Evolutionary conservation across 1,139 yeast genomes (phyloP).

Genomic region (Yamadazyma sp.): DNA sequence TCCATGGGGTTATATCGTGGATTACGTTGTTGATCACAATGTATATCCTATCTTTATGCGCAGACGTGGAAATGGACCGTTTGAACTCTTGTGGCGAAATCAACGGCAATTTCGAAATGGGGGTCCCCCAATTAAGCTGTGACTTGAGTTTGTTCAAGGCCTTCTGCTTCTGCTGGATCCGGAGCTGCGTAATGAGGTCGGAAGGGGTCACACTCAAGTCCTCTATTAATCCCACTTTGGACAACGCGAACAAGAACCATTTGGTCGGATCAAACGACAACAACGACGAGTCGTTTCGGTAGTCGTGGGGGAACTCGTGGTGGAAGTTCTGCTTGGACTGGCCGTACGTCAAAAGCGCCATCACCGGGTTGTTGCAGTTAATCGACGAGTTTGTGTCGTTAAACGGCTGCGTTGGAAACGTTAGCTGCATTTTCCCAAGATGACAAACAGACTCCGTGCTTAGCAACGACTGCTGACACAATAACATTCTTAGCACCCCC

Average conservation of each 20-base stretch:
- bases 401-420: slow-evolving; percentile 55
- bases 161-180: slow-evolving; percentile 65
- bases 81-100: slow-evolving; percentile 51
- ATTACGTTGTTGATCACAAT: slow-evolving; percentile 56
- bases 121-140: slow-evolving; percentile 76
- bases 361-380: slow-evolving; percentile 48
- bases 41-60: slow-evolving; percentile 39
- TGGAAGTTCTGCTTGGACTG: slow-evolving; percentile 68
- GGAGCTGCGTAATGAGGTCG: slow-evolving; percentile 54
- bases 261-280: slow-evolving; percentile 68
- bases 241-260: slow-evolving; percentile 50
- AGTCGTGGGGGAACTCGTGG: slow-evolving; percentile 74
- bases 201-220: slow-evolving; percentile 42
- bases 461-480: slow-evolving; percentile 59
- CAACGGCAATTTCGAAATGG: slow-evolving; percentile 65
- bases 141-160: slow-evolving; percentile 57
- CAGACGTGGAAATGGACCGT: slow-evolving; percentile 33
- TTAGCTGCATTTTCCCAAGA: slow-evolving; percentile 38
- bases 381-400: slow-evolving; percentile 60
- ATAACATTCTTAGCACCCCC: slow-evolving; percentile 57
- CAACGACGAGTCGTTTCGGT: slow-evolving; percentile 47
- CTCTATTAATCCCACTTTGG: slow-evolving; percentile 38
- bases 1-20: slow-evolving; percentile 72
- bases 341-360: slow-evolving; percentile 60
- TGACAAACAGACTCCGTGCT: slow-evolving; percentile 65